Evolutionary conservation across 2,329 filamentous ascomycete genomes (phyloP), one percentile per base, ranked within the genome.

Genomic region (Aspergillus sp.): DNA sequence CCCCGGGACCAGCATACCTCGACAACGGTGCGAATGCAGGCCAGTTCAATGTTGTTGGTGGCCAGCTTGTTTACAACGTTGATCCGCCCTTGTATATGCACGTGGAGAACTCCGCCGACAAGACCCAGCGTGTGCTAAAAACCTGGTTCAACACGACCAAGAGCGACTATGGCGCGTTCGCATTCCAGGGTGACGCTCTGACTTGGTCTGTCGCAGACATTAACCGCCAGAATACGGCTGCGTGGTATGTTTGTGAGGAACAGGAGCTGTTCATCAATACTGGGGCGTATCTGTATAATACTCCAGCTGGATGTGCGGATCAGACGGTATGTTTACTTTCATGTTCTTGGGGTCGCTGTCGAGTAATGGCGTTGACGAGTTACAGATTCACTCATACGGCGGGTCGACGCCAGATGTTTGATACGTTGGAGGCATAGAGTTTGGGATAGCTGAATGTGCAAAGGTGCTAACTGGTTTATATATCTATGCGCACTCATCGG

Each of bases 101-200:
- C 30, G 50, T 55, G 16, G 52, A 52, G 35, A 36, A 49, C 9
- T 45, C 45, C 6, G 35, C n/a, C 5, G 35, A 55, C 38, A 52
- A 52, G 20, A 46, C 49, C n/a, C 52, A 55, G 35, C 52, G 52
- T 20, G 42, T 24, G 13, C 38, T 55, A 13, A 41, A 47, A 20
- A 55, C 52, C 7, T 55, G 52, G 52, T 55, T 55, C 16, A 52
- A 55, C 26, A 16, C 13, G 45, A 55, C 52, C 5, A 26, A 52
- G 41, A 55, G 51, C 16, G 41, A n/a, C 33, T 55, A 55, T 46
- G 52, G 52, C 16, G 16, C 19, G 26, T 55, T 55, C 43, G 49
- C 17, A 35, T 55, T 55, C 30, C 52, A 55, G 26, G 52, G 52
- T 4, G 52, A 55, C 30, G 36, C 52, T n/a, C 16, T 55, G 16